Conservation (phyloP, 345 rosid species). For the Linum lewisii region DNA sequence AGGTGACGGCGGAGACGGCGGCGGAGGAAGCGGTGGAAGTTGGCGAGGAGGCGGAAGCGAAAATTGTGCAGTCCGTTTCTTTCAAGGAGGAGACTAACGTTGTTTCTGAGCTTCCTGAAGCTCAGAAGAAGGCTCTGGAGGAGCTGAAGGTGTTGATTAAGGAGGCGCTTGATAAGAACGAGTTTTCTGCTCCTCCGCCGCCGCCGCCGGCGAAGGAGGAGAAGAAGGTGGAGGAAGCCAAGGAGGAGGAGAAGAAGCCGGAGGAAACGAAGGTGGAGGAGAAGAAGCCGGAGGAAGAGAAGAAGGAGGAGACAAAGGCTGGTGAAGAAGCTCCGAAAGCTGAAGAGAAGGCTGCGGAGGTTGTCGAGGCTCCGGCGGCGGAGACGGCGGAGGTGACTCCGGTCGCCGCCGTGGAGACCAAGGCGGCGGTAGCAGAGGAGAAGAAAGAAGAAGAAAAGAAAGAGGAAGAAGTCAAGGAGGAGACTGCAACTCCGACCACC, state of each 20-base stretch:
- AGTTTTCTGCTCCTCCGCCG: constrained; percentile 18
- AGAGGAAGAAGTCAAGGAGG: not conserved
- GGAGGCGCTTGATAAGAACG: constrained; percentile 20
- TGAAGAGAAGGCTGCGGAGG: not conserved
- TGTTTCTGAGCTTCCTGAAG: constrained; percentile 17
- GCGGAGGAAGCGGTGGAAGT: not conserved
- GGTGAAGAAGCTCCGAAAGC: not conserved
- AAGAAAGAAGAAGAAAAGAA: constrained; percentile 2
- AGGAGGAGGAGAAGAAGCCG: constrained; percentile 5
- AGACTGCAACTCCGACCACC: not conserved
- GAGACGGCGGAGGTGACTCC: too few species aligned
- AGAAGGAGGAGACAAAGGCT: not conserved
- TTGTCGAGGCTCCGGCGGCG: not conserved
- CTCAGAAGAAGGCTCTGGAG: constrained; percentile 22
- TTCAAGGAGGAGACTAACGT: constrained; percentile 22
- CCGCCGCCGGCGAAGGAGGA: constrained; percentile 14
- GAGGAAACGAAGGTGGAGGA: constrained; percentile 2
- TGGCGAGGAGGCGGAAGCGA: constrained; percentile 3
- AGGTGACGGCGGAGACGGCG: not conserved
- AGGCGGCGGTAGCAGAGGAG: not conserved
- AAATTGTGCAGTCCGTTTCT: constrained; percentile 9
- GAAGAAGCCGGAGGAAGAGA: constrained; percentile 9
- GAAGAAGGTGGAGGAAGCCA: constrained; percentile 6
- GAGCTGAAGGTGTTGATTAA: constrained; percentile 19
- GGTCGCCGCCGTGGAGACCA: not conserved